Evolutionary conservation across 495 filamentous ascomycete species (phyloP), one percentile per base, ranked within the genome.

Genomic region (Daldinia bambusicola): DNA sequence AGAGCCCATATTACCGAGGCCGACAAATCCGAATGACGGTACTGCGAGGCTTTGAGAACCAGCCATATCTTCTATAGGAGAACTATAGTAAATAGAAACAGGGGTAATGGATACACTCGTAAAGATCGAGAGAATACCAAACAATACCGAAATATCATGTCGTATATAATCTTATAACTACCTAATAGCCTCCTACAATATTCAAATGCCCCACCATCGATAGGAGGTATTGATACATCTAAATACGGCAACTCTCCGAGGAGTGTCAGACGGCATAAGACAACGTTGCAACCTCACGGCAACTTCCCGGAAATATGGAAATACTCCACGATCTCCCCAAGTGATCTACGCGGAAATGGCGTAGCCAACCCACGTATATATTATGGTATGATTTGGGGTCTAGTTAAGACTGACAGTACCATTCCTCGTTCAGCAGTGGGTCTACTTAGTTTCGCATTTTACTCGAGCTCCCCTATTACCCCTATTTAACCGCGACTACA

Each of bases 1-100:
- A 34, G 20, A 55, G 22, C 61, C 61, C 61, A 63, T 55, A 55
- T 63, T 63, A 20, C 61, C 61, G 32, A 63, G 61, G 37, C 61
- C 61, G 18, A 63, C 61, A 14, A 63, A 63, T 18, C 61, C 61
- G 38, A 63, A 55, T 18, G 61, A 63, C 5, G 20, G 50, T 22
- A 13, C 7, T 8, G 50, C 10, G 16, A 26, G 22, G 9, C 9
- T 48, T 22, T 22, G 18, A 48, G 2, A 22, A 48, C 20, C 9
- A 1, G 43, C 16, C 43, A 48, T 48, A 18, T 48, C 22, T 22
- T 9, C 18, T 3, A 22, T 13, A 48, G 20, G 43, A 20, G 9
- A 48, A 22, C 1, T 12, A 1, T 10, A 48, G 6, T 48, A 10
- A 48, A 22, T 1, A 13, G 43, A 12, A 18, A 22, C 8, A 3